phyloP scores from a whole-genome alignment of 1,284 basidiomycete genomes.

The Cronartium quercuum region DNA sequence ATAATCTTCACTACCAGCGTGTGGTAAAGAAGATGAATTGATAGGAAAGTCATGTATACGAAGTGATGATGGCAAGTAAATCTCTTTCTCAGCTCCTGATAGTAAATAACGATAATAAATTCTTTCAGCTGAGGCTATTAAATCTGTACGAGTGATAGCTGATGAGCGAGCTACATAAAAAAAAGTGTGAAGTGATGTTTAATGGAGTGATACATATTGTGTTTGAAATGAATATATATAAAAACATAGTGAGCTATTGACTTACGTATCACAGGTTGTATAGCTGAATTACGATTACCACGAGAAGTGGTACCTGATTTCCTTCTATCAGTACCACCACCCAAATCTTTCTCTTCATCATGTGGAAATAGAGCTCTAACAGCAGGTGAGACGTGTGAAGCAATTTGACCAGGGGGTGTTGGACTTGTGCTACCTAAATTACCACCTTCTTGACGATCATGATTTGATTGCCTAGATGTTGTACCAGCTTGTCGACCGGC shows the following conservation, averaged over 20 bases:
- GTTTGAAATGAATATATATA: too few relatives aligned
- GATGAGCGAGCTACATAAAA: constrained; percentile 70
- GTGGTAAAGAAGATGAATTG: constrained; percentile 60
- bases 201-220: too few relatives aligned
- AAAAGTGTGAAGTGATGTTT: background rate
- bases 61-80: constrained; percentile 71
- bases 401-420: background rate
- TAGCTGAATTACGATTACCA: background rate
- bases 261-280: constrained; percentile 35
- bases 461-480: background rate
- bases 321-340: too few relatives aligned
- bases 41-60: constrained; percentile 52
- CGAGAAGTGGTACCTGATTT: background rate
- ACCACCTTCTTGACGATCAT: background rate
- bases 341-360: background rate
- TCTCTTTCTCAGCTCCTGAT: constrained; percentile 64
- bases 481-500: background rate
- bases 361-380: constrained; percentile 30
- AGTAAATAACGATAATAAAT: constrained; percentile 87
- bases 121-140: constrained; percentile 86
- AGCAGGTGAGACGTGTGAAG: constrained; percentile 15
- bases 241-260: background rate
- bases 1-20: constrained; percentile 53
- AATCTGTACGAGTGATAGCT: constrained; percentile 79
- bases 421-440: background rate